Conservation (phyloP, 805 yeast species). For the Pichia pseudocactophila region DNA sequence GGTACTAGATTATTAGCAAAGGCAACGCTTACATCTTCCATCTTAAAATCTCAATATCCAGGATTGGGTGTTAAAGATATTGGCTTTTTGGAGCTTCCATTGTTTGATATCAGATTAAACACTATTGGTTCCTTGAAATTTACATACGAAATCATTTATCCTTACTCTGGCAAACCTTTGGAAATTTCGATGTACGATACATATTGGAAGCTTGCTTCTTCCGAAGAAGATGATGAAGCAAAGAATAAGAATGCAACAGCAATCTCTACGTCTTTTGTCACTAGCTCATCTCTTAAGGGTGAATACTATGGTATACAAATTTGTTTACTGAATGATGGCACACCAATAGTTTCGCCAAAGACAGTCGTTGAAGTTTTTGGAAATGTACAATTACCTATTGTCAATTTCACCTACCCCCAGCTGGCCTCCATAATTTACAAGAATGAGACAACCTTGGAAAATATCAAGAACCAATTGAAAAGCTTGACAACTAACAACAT, state of each 20-base stretch:
- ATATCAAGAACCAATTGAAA: constrained; percentile 13
- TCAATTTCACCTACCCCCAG: constrained; percentile 46
- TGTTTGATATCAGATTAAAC: constrained; percentile 72
- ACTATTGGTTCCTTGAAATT: constrained; percentile 75
- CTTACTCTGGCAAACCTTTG: constrained; percentile 75
- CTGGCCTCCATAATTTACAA: constrained; percentile 23
- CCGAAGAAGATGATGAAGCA: constrained; percentile 14
- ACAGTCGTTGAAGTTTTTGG: constrained; percentile 7
- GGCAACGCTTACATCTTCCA: constrained; percentile 63
- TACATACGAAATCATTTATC: constrained; percentile 74
- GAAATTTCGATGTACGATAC: constrained; percentile 92
- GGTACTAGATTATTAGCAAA: constrained; percentile 91
- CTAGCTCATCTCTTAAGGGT: constrained; percentile 85
- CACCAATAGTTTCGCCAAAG: constrained; percentile 72
- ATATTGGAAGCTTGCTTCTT: constrained; percentile 89
- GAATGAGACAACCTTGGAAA: constrained; percentile 11
- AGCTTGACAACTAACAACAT: constrained; percentile 24
- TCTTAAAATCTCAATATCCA: constrained; percentile 31
- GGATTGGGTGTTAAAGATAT: constrained; percentile 32
- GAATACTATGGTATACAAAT: constrained; percentile 63
- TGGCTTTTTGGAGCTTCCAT: constrained; percentile 48
- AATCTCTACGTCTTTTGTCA: constrained; percentile 58
- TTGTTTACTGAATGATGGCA: constrained; percentile 70
- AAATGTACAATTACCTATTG: constrained; percentile 49
- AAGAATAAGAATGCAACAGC: constrained; percentile 11